Evolutionary conservation across 495 filamentous ascomycete species (phyloP), one percentile per base, ranked within the genome.

Genomic region (Letharia columbiana): DNA sequence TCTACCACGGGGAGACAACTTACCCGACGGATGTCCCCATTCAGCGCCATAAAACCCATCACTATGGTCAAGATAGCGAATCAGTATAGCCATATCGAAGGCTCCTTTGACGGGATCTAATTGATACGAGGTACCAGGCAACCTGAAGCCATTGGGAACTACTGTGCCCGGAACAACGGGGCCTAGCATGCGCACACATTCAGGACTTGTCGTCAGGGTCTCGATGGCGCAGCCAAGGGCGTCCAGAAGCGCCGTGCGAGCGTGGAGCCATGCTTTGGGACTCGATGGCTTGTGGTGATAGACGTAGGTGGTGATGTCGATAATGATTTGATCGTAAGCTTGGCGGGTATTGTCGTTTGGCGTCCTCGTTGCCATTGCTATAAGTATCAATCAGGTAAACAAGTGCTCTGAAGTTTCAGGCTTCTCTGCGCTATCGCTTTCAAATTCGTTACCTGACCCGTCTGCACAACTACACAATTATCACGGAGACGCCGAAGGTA

Each of bases 1-100:
- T 28, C 23, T 28, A 28, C 23, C 37, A 39, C 37, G 28, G 35
- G n/a, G 11, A 37, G 31, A 18, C 9, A 18, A 42, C 47, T 76
- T 81, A 69, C 79, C 79, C 73, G 77, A 77, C 20, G 77, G 79
- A 73, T 81, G 79, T 18, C 78, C 77, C 77, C 77, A 80, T 72
- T 81, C 79, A 33, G 69, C 73, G 4, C 77, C 79, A 10, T 66
- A 62, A 15, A 76, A 70, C 11, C 75, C 78, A 73, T 81, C 79
- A 61, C 80, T 81, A 59, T 80, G 78, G 66, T 81, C 80, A 28
- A 80, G 69, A 66, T 80, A 80, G 10, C 77, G 72, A 23, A 81
- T 77, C 65, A 80, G 63, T 11, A 73, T 65, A 5, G 77, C 77
- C 41, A 81, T n/a, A 58, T 77, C 74, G 54, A 80, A 81, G 9